Base-by-base conservation (phyloP, 345 rosid genomes). In the Durio zibethinus region DNA sequence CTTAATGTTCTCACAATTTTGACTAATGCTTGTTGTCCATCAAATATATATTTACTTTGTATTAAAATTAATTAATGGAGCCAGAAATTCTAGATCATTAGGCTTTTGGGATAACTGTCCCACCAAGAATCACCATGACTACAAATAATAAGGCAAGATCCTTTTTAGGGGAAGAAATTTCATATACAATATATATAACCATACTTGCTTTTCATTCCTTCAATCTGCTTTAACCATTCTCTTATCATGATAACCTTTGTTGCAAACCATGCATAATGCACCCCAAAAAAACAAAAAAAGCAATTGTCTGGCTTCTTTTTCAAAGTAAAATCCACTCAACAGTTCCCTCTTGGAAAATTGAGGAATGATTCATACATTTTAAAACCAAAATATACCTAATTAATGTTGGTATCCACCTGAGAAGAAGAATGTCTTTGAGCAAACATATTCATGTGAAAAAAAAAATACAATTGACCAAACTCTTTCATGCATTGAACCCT, bases 181-280 rank as follows among this genome's bases (percentile, higher is more conserved):
- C 11, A 20, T 10, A 48, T 48, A 23, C n/a, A 50, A 50, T 18
- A 5, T 27, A 21, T 42, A 81, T 74, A 82, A 57, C 69, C 81
- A 42, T 60, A 27, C 60, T 45, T 66, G 77, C 87, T 77, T 85
- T 84, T 85, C 87, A 73, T 75, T 73, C 36, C 42, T 23, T 25
- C 64, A 18, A 16, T 65, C 63, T 47, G 66, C 80, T 85, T n/a
- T n/a, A n/a, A n/a, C n/a, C n/a, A n/a, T n/a, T 82, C 77, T 84
- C 80, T 73, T 68, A 56, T 79, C 76, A 38, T 63, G 62, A 67
- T 68, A 60, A 69, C 69, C 78, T 57, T 78, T 62, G 57, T 62
- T 77, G 35, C 72, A 71, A 59, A 68, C 0, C 71, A 5, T 38
- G 40, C 2, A 74, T 36, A 15, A 73, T 16, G 59, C 15, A 20